Evolutionary conservation across 108 stramenopile genomes (phyloP), one percentile per base, ranked within the genome.

Genomic region (Mayamaea pseudoterrestris): DNA sequence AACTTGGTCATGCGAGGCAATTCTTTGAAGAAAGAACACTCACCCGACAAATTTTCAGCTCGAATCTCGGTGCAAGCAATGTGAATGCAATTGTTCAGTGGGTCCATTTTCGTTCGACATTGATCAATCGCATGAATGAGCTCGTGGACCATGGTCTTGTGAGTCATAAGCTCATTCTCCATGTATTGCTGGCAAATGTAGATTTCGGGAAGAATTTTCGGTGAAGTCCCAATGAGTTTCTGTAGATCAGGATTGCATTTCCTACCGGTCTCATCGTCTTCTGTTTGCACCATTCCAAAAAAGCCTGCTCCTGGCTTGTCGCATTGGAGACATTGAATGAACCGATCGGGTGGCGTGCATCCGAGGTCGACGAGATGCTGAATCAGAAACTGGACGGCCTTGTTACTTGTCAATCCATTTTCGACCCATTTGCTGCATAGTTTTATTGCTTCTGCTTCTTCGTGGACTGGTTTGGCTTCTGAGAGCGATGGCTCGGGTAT

Each of bases 1-100:
- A 70, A 71, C 17, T 55, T 56, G 32, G 66, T 52, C 13, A 69
- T 78, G 34, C 63, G 66, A 41, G 66, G 47, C 35, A 83, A 41
- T 35, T 91, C 90, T 44, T 74, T 66, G 9, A 49, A 50, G 64
- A 74, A 68, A 30, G 65, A 53, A 61, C 92, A 93, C 55, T 93
- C 92, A 14, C 92, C 92, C 42, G 71, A 74, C 22, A 93, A 59
- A 54, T 93, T 89, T 57, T 89, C 87, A 0, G 92, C 92, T 11
- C 92, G 68, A 47, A 93, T 87, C 60, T 93, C 92, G 20, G 92
- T 90, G 47, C 92, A 93, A 1, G 92, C 92, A 58, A 93, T 47
- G 34, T 92, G 90, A 50, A 84, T 71, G 48, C 84, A 87, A 60
- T 87, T 73, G 53, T 63, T 60, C 9, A 74, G 45, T 5, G 75